Conservation (phyloP, 2,329 filamentous ascomycete genomes). For the Aspergillus intermedius region DNA sequence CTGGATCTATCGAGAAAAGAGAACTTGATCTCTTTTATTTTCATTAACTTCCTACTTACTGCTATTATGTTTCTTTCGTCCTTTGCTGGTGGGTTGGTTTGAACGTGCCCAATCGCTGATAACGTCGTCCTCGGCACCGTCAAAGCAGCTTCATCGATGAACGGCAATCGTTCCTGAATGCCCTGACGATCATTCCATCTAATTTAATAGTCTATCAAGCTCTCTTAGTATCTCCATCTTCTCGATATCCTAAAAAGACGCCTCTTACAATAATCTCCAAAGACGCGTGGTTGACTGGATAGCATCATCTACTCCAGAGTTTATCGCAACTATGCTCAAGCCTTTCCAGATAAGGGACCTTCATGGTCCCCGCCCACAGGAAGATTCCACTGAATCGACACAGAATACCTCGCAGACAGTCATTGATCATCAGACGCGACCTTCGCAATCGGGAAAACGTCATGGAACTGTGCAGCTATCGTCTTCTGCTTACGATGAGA, state of each 20-base stretch:
- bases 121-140: too few species aligned
- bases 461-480: slow-evolving; percentile 36
- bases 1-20: not conserved
- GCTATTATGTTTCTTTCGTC: too few species aligned
- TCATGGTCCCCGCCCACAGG: slow-evolving; percentile 15
- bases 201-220: too few species aligned
- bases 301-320: slow-evolving; percentile 6
- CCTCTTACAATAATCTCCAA: not conserved
- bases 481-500: slow-evolving; percentile 37
- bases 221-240: too few species aligned
- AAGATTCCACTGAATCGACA: slow-evolving; percentile 8
- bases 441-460: slow-evolving; percentile 5
- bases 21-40: too few species aligned
- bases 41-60: too few species aligned
- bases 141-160: too few species aligned
- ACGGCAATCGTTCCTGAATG: too few species aligned
- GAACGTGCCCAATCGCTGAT: too few species aligned
- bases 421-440: not conserved
- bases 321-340: slow-evolving; percentile 27
- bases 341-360: slow-evolving; percentile 37
- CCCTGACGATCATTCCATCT: too few species aligned
- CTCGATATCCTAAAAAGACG: too few species aligned
- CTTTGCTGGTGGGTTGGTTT: too few species aligned
- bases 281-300: not conserved
- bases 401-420: not conserved